These are phyloP conservation scores for Aspergillus hancockii DNA, from an alignment of 495 filamentous ascomycete genomes.

Conservation along the genomic window DNA sequence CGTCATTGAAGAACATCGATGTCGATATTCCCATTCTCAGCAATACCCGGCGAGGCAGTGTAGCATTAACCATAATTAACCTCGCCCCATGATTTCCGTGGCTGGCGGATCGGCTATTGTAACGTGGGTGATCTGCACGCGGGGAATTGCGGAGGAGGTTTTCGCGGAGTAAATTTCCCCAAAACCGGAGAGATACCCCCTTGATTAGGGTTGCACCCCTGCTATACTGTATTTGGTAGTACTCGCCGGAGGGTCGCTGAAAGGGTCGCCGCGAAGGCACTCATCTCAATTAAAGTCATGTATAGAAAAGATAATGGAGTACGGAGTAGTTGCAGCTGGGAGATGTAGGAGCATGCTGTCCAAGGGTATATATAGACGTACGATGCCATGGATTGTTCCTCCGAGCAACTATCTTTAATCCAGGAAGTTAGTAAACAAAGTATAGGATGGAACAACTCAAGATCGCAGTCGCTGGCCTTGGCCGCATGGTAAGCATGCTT, in stretches of 20 bases:
- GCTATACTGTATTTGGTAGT: too few species aligned
- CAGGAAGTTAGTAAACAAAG: too few species aligned
- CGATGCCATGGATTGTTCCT: neutral
- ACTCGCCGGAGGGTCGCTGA: neutral
- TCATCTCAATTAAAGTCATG: neutral
- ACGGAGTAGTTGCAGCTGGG: too few species aligned
- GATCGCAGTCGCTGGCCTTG: slow-evolving; percentile 50
- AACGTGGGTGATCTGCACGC: neutral
- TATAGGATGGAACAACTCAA: slow-evolving; percentile 16
- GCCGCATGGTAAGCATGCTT: slow-evolving; percentile 37
- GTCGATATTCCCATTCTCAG: neutral
- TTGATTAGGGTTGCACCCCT: too few species aligned
- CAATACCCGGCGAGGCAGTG: too few species aligned
- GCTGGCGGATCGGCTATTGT: neutral
- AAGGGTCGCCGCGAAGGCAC: neutral
- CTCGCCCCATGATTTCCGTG: neutral
- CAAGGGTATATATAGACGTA: neutral
- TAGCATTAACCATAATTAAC: neutral
- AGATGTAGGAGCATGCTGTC: neutral
- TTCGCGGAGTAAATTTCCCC: neutral
- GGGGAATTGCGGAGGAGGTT: neutral
- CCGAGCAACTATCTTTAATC: too few species aligned
- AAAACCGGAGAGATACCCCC: neutral
- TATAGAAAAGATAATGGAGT: neutral
- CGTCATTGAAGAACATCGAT: neutral